Evolutionary conservation across 78 protist genomes (phyloP), one percentile per base, ranked within the genome.

Genomic region (Bigelowiella natans): DNA sequence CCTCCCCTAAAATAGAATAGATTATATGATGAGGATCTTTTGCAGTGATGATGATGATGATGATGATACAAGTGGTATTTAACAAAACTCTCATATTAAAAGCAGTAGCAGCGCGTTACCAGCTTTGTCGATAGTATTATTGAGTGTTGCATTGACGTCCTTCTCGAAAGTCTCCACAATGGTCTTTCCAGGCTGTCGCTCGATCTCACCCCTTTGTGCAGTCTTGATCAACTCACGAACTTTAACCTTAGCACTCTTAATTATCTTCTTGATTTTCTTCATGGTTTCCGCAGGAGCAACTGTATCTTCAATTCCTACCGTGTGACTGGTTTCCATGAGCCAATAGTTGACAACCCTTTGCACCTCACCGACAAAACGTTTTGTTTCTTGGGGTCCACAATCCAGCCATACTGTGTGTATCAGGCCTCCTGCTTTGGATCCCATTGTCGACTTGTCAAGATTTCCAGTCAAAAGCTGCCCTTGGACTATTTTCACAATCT

Each of bases 251-350:
- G 97, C 96, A 1, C 39, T 63, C 0, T 88, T 40, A 38, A 97
- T 94, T 39, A 94, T 91, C 34, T 40, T 34, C 1, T 86, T 36
- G 40, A 97, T 97, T 38, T 85, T 37, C 30, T 39, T 38, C 90
- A 93, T 88, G 11, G 99, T 98, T 34, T 36, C 91, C 2, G 82
- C 83, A 91, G 93, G 95, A 37, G 99, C 99, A 40, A 99, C 93
- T 0, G 95, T 95, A 92, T 98, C 99, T 1, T 94, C 93, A 51
- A 98, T 95, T 85, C 99, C 99, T 29, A 98, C 94, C 34, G 96
- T 40, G 89, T 29, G 36, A 7, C 40, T 0, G 11, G 37, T 86
- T 29, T 92, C 39, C 36, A 97, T 2, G 34, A 98, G 91, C 99
- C 99, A 98, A 90, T 94, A 85, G 89, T 97, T 98, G 91, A 97